Percentiles rank a stretch among this genome's conserved stretches.
Evolutionary conservation across 768 basidiomycete species (phyloP).

Genomic region (Leccinellum luteum): DNA sequence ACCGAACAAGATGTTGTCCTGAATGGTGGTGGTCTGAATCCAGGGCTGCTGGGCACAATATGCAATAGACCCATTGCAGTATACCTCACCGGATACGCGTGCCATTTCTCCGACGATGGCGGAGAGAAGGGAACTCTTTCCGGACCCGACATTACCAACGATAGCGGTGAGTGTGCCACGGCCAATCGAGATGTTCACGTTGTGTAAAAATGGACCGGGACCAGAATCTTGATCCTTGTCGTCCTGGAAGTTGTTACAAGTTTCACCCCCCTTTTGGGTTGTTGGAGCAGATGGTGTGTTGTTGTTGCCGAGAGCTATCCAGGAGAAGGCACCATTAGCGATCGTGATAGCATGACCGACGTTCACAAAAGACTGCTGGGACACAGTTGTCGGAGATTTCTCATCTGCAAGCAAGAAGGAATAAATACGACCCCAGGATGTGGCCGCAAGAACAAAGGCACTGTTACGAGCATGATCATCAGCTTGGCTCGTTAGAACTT

Average conservation of each 20-base stretch:
- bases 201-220: conserved; percentile 16
- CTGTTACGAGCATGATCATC: conserved; percentile 8
- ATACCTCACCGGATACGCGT: conserved; percentile 23
- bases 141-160: conserved; percentile 27
- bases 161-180: conserved; percentile 26
- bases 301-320: conserved; percentile 16
- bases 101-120: conserved; percentile 32
- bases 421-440: conserved; percentile 30
- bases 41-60: conserved; percentile 35
- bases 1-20: conserved; percentile 32
- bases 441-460: conserved; percentile 22
- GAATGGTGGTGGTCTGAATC: conserved; percentile 30
- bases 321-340: conserved; percentile 22
- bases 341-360: conserved; percentile 21
- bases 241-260: conserved; percentile 6
- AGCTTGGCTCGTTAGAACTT: not conserved
- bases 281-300: not conserved
- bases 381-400: conserved; percentile 9
- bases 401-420: conserved; percentile 27
- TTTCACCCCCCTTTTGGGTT: conserved; percentile 4
- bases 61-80: conserved; percentile 25
- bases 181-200: conserved; percentile 21
- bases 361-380: conserved; percentile 1
- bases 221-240: conserved; percentile 7
- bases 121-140: conserved; percentile 30